Percentiles rank a stretch among this genome's conserved stretches.
Conservation (phyloP, 2,329 filamentous ascomycete species). For the Dendrostoma leiphaemia region DNA sequence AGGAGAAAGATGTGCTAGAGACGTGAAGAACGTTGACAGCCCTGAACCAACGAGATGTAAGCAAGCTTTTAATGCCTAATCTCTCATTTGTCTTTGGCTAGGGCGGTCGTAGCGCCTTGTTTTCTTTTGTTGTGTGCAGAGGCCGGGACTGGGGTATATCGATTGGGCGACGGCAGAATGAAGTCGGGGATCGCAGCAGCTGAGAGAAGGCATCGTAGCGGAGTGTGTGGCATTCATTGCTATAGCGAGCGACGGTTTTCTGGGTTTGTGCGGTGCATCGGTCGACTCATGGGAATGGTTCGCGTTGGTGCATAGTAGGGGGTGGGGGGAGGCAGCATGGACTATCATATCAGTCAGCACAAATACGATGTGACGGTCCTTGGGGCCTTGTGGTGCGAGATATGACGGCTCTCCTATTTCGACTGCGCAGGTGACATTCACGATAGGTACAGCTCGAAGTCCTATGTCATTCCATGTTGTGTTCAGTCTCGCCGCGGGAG, state of each 20-base stretch:
- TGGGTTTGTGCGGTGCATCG: neutral
- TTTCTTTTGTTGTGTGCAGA: neutral
- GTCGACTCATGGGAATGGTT: neutral
- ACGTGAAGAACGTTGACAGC: conserved; percentile 26
- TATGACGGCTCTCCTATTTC: neutral
- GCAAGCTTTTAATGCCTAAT: neutral
- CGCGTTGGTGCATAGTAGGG: neutral
- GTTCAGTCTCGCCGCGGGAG: too few relatives aligned
- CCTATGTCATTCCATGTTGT: too few relatives aligned
- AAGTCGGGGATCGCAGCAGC: neutral
- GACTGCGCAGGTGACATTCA: neutral
- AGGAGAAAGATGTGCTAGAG: conserved; percentile 40
- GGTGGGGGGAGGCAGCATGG: neutral
- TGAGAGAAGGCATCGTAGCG: too few relatives aligned
- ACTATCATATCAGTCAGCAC: neutral
- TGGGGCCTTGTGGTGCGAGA: neutral
- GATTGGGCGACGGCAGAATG: too few relatives aligned
- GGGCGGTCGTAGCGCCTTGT: neutral
- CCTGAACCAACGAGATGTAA: neutral
- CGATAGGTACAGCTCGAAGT: too few relatives aligned
- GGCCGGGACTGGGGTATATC: neutral
- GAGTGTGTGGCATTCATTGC: too few relatives aligned
- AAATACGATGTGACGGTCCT: neutral
- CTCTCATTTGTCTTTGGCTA: neutral
- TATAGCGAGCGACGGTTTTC: neutral